phyloP scores from a whole-genome alignment of 768 basidiomycete species.

The Daedaleopsis sinensis region DNA sequence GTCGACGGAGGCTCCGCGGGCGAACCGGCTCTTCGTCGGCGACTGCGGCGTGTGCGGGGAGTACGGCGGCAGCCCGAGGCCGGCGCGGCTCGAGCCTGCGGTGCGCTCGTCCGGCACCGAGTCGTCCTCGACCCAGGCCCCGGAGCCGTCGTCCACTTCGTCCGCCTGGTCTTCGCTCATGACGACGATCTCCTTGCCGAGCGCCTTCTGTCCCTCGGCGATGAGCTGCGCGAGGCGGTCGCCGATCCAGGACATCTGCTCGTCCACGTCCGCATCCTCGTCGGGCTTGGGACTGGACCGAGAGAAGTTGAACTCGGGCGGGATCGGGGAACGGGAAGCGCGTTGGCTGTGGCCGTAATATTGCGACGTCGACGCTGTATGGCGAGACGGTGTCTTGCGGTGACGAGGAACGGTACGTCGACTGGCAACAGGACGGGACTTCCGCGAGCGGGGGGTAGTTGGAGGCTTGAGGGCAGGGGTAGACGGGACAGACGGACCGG shows the following conservation, averaged over 20 bases:
- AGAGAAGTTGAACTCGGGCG: conserved; percentile 48
- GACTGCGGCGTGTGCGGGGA: conserved; percentile 36
- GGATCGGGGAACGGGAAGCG: conserved; percentile 25
- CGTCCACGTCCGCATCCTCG: conserved; percentile 46
- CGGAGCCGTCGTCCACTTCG: conserved; percentile 75
- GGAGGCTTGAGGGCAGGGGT: conserved; percentile 36
- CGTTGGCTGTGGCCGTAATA: conserved; percentile 21
- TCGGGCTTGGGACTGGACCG: conserved; percentile 27
- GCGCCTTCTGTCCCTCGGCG: conserved; percentile 76
- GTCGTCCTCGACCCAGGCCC: conserved; percentile 74
- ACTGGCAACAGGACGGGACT: conserved; percentile 39
- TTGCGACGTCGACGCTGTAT: conserved; percentile 25
- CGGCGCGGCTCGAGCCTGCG: conserved; percentile 25
- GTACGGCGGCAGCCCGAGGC: conserved; percentile 27
- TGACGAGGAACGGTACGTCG: conserved; percentile 42
- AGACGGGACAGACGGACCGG: conserved; percentile 12
- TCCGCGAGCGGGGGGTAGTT: conserved; percentile 40
- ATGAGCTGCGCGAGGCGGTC: conserved; percentile 70
- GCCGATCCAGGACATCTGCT: conserved; percentile 85
- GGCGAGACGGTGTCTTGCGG: conserved; percentile 37
- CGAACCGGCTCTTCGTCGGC: conserved; percentile 39
- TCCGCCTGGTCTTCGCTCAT: conserved; percentile 76
- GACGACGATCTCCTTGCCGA: conserved; percentile 77
- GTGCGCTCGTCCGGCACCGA: conserved; percentile 13
- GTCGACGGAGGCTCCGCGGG: conserved; percentile 41